Evolutionary conservation across 129 eudicot genomes (phyloP).

Genomic region (Pittosporum tobira): DNA sequence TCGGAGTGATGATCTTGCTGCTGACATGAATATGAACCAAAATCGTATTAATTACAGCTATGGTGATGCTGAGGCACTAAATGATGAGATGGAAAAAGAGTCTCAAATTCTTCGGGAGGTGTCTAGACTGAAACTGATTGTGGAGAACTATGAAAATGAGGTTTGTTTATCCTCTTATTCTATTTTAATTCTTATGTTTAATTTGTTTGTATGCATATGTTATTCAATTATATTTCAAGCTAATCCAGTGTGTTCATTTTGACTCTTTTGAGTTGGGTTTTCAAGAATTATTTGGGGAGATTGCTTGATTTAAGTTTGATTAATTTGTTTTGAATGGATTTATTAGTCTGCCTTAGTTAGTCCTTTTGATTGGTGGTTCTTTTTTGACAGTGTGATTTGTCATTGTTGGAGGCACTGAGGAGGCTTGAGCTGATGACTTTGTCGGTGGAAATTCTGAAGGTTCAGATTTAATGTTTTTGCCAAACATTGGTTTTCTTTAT

Average conservation of each 20-base stretch:
- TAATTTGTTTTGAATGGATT: neutral
- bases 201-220: neutral
- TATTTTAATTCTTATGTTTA: neutral
- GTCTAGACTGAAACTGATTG: conserved; percentile 61
- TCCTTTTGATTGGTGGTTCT: conserved; percentile 11
- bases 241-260: neutral
- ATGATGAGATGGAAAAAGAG: conserved; percentile 68
- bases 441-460: conserved; percentile 72
- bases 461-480: conserved; percentile 21
- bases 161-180: conserved; percentile 23
- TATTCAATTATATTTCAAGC: too few species aligned
- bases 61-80: conserved; percentile 82
- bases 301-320: too few species aligned
- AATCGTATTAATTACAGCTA: conserved; percentile 38
- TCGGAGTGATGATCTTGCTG: conserved; percentile 24
- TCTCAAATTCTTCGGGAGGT: conserved; percentile 41
- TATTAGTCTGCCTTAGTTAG: neutral
- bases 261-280: neutral
- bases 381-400: conserved; percentile 41
- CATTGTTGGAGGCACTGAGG: conserved; percentile 56
- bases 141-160: conserved; percentile 60
- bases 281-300: neutral
- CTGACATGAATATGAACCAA: conserved; percentile 32
- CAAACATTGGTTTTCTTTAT: neutral
- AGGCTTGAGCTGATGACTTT: conserved; percentile 66